phyloP scores from a whole-genome alignment of 805 yeast genomes.

The Scheffersomyces amazonensis region DNA sequence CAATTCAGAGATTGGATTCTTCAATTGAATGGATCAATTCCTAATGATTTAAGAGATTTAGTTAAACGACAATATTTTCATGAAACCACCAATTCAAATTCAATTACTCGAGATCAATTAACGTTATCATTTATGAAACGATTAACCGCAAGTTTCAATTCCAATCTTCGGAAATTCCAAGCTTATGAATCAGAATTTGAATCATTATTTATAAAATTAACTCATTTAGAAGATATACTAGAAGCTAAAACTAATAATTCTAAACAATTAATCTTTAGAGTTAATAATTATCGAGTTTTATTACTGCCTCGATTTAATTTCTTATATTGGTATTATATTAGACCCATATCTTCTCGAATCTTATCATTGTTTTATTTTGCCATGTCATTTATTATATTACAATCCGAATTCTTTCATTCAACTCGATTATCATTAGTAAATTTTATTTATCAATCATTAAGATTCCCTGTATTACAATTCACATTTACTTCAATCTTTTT shows the following conservation, averaged over 20 bases:
- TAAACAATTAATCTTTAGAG: conserved; percentile 16
- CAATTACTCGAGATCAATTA: conserved; percentile 31
- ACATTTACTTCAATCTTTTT: conserved; percentile 41
- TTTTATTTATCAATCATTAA: conserved; percentile 17
- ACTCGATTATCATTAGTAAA: conserved; percentile 63
- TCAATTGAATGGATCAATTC: conserved; percentile 45
- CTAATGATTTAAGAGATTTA: conserved; percentile 31
- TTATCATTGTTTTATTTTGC: conserved; percentile 40
- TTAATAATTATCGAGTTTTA: conserved; percentile 15
- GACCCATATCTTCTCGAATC: conserved; percentile 46
- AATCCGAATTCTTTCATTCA: conserved; percentile 75
- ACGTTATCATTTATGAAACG: conserved; percentile 45
- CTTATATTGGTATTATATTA: conserved; percentile 36
- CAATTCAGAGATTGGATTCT: conserved; percentile 64
- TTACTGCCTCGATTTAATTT: conserved; percentile 41
- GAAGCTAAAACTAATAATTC: conserved; percentile 30
- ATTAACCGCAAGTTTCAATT: conserved; percentile 50
- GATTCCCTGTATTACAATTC: conserved; percentile 29
- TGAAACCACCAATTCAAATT: conserved; percentile 12
- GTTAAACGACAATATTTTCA: conserved; percentile 29
- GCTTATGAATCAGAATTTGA: conserved; percentile 61
- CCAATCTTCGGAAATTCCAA: conserved; percentile 47
- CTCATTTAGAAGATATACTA: conserved; percentile 57
- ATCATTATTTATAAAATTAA: conserved; percentile 44
- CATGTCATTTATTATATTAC: conserved; percentile 54